These are phyloP conservation scores for Brassica incana DNA, from an alignment of 345 rosid species.

Conservation along the genomic window DNA sequence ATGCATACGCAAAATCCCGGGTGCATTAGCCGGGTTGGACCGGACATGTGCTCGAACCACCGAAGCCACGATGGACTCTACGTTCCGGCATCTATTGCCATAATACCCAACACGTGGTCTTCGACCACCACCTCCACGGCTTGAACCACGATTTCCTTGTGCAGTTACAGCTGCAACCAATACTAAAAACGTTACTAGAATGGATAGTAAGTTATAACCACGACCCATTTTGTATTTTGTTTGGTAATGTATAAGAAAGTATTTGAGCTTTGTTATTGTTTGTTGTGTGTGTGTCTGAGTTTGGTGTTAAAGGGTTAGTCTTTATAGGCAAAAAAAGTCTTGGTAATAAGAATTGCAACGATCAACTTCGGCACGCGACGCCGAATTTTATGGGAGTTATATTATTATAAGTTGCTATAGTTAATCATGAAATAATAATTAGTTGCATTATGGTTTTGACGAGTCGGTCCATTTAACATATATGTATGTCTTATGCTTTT, in stretches of 20 bases:
- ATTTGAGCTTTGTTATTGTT: neutral
- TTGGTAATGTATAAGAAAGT: slow-evolving; percentile 4
- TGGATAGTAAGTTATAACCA: neutral
- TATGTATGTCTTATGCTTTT: neutral
- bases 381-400: neutral
- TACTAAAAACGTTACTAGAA: slow-evolving; percentile 10
- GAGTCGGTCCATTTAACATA: slow-evolving; percentile 21
- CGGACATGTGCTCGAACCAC: slow-evolving; percentile 36
- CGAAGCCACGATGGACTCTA: slow-evolving; percentile 32
- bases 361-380: slow-evolving; percentile 24
- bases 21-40: slow-evolving; percentile 40
- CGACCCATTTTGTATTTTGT: slow-evolving; percentile 31
- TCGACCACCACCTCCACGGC: slow-evolving; percentile 12
- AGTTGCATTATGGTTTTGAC: neutral
- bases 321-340: slow-evolving; percentile 26
- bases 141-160: slow-evolving; percentile 25
- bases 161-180: slow-evolving; percentile 20
- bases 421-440: neutral
- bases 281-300: slow-evolving; percentile 32
- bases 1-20: slow-evolving; percentile 44
- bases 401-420: slow-evolving; percentile 10
- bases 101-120: slow-evolving; percentile 32
- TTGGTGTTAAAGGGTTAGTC: slow-evolving; percentile 23
- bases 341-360: neutral
- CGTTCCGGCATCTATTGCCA: slow-evolving; percentile 28